phyloP scores from a whole-genome alignment of 768 basidiomycete species.

The Tubosaeta sp. region DNA sequence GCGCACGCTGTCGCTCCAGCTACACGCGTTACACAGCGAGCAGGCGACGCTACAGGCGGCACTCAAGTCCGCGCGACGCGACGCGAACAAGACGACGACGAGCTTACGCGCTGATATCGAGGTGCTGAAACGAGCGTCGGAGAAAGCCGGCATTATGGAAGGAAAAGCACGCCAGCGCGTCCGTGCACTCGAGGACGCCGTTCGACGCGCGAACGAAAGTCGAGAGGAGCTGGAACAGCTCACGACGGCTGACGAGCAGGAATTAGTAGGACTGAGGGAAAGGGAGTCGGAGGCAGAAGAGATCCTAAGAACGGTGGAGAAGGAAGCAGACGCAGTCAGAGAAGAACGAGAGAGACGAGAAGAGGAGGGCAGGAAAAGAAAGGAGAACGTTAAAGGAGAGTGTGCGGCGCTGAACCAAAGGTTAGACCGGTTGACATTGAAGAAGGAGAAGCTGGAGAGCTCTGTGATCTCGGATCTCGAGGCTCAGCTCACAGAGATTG shows the following conservation, averaged over 20 bases:
- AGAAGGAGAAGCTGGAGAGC: slow-evolving; percentile 63
- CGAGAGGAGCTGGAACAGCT: slow-evolving; percentile 43
- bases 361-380: slow-evolving; percentile 47
- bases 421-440: slow-evolving; percentile 62
- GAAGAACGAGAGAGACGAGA: slow-evolving; percentile 46
- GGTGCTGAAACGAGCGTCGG: slow-evolving; percentile 73
- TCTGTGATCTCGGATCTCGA: slow-evolving; percentile 62
- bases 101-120: slow-evolving; percentile 83
- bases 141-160: slow-evolving; percentile 73
- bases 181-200: slow-evolving; percentile 83
- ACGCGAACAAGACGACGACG: slow-evolving; percentile 80
- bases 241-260: slow-evolving; percentile 35
- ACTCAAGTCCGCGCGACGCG: slow-evolving; percentile 74
- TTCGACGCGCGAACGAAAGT: slow-evolving; percentile 67
- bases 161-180: slow-evolving; percentile 81
- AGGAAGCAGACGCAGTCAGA: slow-evolving; percentile 43
- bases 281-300: slow-evolving; percentile 39
- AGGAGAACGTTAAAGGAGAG: slow-evolving; percentile 57
- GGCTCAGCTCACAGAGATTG: slow-evolving; percentile 55
- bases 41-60: slow-evolving; percentile 62
- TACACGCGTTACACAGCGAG: slow-evolving; percentile 61
- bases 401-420: slow-evolving; percentile 50
- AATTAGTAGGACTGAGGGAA: slow-evolving; percentile 38
- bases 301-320: slow-evolving; percentile 36
- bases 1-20: slow-evolving; percentile 59